Evolutionary conservation across 495 filamentous ascomycete genomes (phyloP).

Genomic region (Xylaria palmicola): DNA sequence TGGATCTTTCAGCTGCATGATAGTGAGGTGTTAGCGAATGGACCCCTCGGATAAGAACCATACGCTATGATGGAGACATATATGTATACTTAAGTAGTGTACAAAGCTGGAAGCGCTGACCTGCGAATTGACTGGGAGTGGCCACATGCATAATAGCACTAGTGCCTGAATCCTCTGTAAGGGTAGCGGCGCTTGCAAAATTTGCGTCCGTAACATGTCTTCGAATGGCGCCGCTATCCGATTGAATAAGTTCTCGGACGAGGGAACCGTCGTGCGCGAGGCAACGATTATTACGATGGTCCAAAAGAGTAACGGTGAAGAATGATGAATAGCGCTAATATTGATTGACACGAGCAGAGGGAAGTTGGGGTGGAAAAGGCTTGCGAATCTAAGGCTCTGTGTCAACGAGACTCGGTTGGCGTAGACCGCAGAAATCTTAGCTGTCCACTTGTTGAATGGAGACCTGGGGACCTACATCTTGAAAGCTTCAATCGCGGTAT

Average conservation of each 20-base stretch:
- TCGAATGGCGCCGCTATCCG: constrained; percentile 26
- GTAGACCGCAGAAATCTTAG: too few relatives aligned
- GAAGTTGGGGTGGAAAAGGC: constrained; percentile 22
- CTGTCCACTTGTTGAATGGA: too few relatives aligned
- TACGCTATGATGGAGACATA: background rate
- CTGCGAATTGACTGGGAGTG: constrained; percentile 22
- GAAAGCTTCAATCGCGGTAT: constrained; percentile 23
- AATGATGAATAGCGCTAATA: constrained; percentile 25
- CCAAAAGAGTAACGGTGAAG: constrained; percentile 33
- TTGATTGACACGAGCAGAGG: constrained; percentile 30
- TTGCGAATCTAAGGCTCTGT: constrained; percentile 22
- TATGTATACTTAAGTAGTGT: background rate
- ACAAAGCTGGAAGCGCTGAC: background rate
- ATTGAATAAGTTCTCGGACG: constrained; percentile 18
- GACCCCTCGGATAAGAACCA: background rate
- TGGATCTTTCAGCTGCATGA: constrained; percentile 27
- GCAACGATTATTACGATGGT: constrained; percentile 27
- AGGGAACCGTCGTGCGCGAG: constrained; percentile 11
- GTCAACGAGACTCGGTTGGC: background rate
- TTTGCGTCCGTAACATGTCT: constrained; percentile 19
- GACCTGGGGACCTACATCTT: constrained; percentile 17
- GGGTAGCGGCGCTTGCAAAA: constrained; percentile 22
- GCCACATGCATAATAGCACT: constrained; percentile 33
- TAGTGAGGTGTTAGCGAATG: background rate
- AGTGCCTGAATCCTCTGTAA: constrained; percentile 34